Percentiles rank a stretch among this genome's conserved stretches.
These are phyloP conservation scores for Pythium pyrilobum DNA, from an alignment of 352 stramenopile species.

Conservation along the genomic window DNA sequence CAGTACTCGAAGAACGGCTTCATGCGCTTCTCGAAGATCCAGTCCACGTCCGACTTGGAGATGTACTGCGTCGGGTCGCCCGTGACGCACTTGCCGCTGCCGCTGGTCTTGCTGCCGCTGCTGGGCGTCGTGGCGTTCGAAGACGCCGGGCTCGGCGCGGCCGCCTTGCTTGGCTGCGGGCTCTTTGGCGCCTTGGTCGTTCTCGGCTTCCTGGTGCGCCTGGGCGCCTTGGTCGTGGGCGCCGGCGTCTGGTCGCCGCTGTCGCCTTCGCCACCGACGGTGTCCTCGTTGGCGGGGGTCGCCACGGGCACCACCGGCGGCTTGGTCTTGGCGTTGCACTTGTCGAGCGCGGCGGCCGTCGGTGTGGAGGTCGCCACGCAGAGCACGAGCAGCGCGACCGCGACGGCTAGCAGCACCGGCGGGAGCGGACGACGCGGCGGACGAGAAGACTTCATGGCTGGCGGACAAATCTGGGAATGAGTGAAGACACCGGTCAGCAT, in stretches of 20 bases:
- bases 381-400: no score
- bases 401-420: no score
- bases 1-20: slow-evolving; percentile 13
- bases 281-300: neutral
- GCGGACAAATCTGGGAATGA: no score
- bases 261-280: neutral
- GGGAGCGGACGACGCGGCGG: no score
- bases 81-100: slow-evolving; percentile 16
- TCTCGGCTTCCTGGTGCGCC: neutral
- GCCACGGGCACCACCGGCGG: neutral
- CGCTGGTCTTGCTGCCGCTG: neutral
- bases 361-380: no score
- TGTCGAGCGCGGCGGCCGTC: no score
- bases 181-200: neutral
- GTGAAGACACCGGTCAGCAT: no score
- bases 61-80: slow-evolving; percentile 22
- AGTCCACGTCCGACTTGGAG: slow-evolving; percentile 22
- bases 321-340: neutral
- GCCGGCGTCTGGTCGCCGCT: neutral
- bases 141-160: no score
- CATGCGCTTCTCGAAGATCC: slow-evolving; percentile 23
- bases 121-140: no score
- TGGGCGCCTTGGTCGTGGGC: neutral
- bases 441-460: no score
- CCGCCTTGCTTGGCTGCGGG: no score